Evolutionary conservation across 2,329 filamentous ascomycete genomes (phyloP).

Genomic region (Monilinia fructicola): DNA sequence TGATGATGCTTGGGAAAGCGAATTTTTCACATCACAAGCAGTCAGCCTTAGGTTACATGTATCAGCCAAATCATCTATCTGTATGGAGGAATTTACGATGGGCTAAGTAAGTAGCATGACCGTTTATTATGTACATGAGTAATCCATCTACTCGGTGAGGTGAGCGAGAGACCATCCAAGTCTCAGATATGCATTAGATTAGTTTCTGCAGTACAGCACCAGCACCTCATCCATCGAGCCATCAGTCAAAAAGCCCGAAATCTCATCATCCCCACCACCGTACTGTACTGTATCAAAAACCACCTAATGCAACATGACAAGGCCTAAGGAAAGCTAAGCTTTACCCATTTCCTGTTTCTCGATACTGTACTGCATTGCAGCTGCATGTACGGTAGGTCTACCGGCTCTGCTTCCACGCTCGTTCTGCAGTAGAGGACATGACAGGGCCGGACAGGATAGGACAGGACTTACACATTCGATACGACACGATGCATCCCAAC

Average conservation of each 20-base stretch:
- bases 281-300: background rate
- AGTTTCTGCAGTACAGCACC: too few relatives aligned
- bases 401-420: background rate
- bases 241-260: background rate
- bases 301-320: conserved; percentile 15
- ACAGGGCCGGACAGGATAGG: too few relatives aligned
- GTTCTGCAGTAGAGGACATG: background rate
- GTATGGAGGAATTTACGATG: background rate
- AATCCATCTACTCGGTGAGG: conserved; percentile 4
- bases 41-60: conserved; percentile 13
- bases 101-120: conserved; percentile 3
- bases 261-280: conserved; percentile 4
- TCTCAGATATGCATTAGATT: background rate
- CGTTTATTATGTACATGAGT: background rate
- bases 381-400: conserved; percentile 2
- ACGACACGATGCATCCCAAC: too few relatives aligned
- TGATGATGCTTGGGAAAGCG: background rate
- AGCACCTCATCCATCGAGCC: too few relatives aligned
- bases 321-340: background rate
- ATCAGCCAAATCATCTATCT: background rate
- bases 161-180: background rate
- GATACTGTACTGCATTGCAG: background rate
- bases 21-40: background rate
- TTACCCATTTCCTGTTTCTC: background rate
- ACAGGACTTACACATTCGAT: too few relatives aligned